These are phyloP conservation scores for Xylariaceae sp. DNA, from an alignment of 2,329 filamentous ascomycete species.

Conservation along the genomic window DNA sequence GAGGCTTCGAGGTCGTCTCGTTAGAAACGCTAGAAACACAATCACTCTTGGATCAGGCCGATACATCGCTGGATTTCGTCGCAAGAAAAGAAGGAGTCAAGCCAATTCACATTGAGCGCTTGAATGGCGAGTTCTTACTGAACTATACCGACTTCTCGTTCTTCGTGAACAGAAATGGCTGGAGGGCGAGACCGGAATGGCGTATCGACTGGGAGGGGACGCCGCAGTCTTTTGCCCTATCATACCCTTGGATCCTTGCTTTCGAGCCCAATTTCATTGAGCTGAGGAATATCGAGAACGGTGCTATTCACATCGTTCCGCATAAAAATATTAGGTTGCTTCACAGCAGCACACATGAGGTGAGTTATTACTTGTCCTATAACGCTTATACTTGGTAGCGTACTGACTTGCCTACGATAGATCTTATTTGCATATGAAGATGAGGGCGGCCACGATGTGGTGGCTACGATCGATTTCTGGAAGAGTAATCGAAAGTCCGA, in stretches of 20 bases:
- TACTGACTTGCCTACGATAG: conserved; percentile 43
- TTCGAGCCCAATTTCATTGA: conserved; percentile 98
- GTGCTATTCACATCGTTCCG: conserved; percentile 91
- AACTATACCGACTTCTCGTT: conserved; percentile 99
- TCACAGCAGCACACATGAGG: conserved; percentile 95
- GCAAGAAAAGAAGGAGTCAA: conserved; percentile 89
- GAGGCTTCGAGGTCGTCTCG: conserved; percentile 95
- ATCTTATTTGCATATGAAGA: conserved; percentile 98
- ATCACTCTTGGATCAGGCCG: conserved; percentile 92
- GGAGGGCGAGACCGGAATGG: conserved; percentile 95
- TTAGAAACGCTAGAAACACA: conserved; percentile 98
- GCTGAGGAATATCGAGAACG: conserved; percentile 90
- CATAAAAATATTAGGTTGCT: conserved; percentile 97
- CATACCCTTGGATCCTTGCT: conserved; percentile 93
- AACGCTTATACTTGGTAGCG: too few relatives aligned
- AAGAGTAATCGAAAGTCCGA: conserved; percentile 59
- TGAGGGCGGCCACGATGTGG: conserved; percentile 86
- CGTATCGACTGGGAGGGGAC: conserved; percentile 96
- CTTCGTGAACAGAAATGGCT: conserved; percentile 98
- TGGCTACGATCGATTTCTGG: conserved; percentile 97
- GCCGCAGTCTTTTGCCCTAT: conserved; percentile 88
- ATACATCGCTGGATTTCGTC: conserved; percentile 97
- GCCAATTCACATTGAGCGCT: conserved; percentile 94
- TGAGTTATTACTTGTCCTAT: conserved; percentile 42
- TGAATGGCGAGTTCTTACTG: conserved; percentile 94